phyloP scores from a whole-genome alignment of 257 asterid genomes.

The Lycium barbarum region DNA sequence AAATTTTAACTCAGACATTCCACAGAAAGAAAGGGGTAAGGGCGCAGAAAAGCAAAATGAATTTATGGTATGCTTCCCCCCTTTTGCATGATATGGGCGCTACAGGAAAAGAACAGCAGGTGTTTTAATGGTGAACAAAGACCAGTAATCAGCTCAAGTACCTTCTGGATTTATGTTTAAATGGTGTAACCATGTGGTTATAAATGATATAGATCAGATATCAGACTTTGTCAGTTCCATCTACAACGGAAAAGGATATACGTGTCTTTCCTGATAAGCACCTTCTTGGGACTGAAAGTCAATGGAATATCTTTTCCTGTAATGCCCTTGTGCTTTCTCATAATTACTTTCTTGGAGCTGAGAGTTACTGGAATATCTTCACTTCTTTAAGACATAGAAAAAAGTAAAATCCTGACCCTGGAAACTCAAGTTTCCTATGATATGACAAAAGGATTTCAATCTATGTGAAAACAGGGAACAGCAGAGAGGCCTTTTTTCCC shows the following conservation, averaged over 20 bases:
- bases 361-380: not conserved
- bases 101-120: not conserved
- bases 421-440: not conserved
- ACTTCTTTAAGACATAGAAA: not conserved
- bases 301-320: not conserved
- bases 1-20: not conserved
- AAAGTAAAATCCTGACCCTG: slow-evolving; percentile 8
- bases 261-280: not conserved
- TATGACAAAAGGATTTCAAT: not conserved
- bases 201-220: not conserved
- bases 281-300: not conserved
- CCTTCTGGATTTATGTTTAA: not conserved
- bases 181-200: not conserved
- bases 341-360: not conserved
- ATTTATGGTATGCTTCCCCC: not conserved
- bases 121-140: not conserved
- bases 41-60: not conserved
- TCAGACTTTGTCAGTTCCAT: not conserved
- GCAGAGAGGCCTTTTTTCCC: not conserved
- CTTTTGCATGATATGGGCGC: not conserved
- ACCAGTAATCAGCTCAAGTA: slow-evolving; percentile 15
- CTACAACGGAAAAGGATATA: not conserved
- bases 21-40: not conserved
- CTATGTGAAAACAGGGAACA: slow-evolving; percentile 6
- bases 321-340: not conserved